Conservation (phyloP, 441 rosid genomes). For the Eruca vesicaria region DNA sequence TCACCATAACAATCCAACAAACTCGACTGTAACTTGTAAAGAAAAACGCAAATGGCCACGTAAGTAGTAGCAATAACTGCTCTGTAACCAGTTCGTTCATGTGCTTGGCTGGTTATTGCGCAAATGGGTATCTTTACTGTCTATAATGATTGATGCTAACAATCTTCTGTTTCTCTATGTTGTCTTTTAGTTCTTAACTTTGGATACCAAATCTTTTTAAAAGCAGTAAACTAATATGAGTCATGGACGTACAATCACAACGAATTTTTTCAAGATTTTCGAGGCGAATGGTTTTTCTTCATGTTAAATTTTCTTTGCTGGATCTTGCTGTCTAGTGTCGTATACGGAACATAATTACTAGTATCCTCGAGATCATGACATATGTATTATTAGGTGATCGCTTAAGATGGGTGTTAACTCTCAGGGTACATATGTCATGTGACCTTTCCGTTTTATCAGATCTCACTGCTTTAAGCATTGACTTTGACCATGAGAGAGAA, state of each 20-base stretch:
- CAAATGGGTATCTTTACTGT: not conserved
- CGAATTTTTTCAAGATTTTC: conserved; percentile 3
- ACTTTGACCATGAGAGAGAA: conserved; percentile 30
- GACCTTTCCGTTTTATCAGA: conserved; percentile 42
- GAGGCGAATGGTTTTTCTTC: conserved; percentile 6
- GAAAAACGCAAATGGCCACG: not conserved
- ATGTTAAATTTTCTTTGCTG: conserved; percentile 24
- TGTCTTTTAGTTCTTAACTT: conserved; percentile 26
- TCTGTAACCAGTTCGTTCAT: not conserved
- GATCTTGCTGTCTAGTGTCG: conserved; percentile 15
- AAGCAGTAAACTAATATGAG: conserved; percentile 16
- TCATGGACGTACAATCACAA: conserved; percentile 8
- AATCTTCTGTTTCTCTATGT: not conserved
- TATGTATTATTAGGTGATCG: conserved; percentile 16
- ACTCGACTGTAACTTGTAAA: not conserved
- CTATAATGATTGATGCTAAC: not conserved
- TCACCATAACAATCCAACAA: not conserved
- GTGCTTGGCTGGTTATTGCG: not conserved
- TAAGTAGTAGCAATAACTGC: not conserved
- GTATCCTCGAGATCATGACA: conserved; percentile 22
- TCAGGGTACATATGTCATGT: conserved; percentile 38
- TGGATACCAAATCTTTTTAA: not conserved
- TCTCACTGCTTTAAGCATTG: conserved; percentile 35
- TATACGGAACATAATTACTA: not conserved
- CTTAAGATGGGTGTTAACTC: conserved; percentile 6